Evolutionary conservation across 2,329 filamentous ascomycete genomes (phyloP).

Genomic region (Colletotrichum sp.): DNA sequence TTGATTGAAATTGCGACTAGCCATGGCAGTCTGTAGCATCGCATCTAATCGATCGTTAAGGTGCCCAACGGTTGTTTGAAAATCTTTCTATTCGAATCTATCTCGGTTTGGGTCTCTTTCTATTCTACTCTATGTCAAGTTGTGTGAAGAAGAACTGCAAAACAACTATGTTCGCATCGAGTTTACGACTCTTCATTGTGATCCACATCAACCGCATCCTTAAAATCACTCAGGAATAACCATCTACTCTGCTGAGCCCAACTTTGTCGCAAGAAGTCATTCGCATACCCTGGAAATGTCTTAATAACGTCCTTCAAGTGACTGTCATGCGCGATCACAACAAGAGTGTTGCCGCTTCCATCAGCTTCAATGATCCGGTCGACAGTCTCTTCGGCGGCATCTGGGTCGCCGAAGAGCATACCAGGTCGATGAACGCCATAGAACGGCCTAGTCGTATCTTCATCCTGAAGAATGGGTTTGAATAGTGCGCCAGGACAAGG

Average conservation of each 20-base stretch:
- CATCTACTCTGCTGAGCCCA: neutral
- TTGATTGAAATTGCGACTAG: too few relatives aligned
- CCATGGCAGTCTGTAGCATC: too few relatives aligned
- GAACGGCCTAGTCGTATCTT: too few relatives aligned
- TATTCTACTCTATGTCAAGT: too few relatives aligned
- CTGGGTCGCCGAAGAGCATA: neutral
- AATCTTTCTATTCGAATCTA: too few relatives aligned
- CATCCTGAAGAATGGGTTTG: neutral
- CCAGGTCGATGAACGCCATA: neutral
- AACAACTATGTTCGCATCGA: too few relatives aligned
- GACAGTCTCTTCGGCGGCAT: neutral
- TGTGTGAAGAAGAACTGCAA: too few relatives aligned
- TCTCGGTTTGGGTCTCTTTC: too few relatives aligned
- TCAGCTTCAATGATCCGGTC: neutral
- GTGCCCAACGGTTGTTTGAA: too few relatives aligned
- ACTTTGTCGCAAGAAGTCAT: accelerated
- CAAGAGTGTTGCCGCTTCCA: neutral
- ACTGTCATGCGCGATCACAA: neutral
- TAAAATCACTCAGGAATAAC: neutral
- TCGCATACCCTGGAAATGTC: neutral
- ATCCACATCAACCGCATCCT: too few relatives aligned
- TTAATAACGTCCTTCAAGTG: neutral
- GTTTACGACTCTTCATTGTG: accelerated
- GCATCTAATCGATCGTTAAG: too few relatives aligned
- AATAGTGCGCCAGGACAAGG: neutral